Evolutionary conservation across 78 protist species (phyloP).

Genomic region (Anaeramoeba flamelloides): DNA sequence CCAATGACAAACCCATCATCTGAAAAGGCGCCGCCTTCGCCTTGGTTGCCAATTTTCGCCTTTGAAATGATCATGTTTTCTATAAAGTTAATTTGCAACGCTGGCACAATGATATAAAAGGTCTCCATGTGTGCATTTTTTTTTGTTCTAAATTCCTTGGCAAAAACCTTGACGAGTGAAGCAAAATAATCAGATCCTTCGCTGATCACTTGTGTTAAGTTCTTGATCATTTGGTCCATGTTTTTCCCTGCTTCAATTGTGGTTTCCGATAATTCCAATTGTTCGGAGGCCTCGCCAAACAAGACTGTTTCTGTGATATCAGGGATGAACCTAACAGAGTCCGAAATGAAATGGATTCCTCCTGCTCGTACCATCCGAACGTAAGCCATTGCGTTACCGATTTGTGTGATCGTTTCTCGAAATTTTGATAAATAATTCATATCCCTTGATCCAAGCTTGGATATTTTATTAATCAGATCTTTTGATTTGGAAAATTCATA

Average conservation of each 20-base stretch:
- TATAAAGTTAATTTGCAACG: constrained; percentile 60
- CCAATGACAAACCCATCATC: constrained; percentile 94
- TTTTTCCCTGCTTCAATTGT: constrained; percentile 8
- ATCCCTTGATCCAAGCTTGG: no score
- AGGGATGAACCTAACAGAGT: constrained; percentile 56
- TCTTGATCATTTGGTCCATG: constrained; percentile 35
- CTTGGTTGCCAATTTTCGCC: no score
- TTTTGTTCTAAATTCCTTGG: constrained; percentile 15
- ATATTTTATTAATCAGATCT: no score
- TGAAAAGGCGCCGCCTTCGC: constrained; percentile 45
- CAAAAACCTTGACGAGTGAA: no score
- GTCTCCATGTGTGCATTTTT: constrained; percentile 40
- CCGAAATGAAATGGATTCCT: constrained; percentile 40
- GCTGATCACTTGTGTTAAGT: constrained; percentile 40
- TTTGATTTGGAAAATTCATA: no score
- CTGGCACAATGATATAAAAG: constrained; percentile 69
- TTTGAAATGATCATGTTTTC: constrained; percentile 57
- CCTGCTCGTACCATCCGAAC: constrained; percentile 80
- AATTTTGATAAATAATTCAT: constrained; percentile 67
- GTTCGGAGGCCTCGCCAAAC: constrained; percentile 42
- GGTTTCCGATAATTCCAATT: constrained; percentile 20
- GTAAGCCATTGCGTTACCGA: constrained; percentile 81
- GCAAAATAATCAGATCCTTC: constrained; percentile 74
- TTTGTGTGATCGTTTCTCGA: constrained; percentile 61
- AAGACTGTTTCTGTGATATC: constrained; percentile 44